phyloP scores from a whole-genome alignment of 2,329 filamentous ascomycete genomes.

The Phialocephala subalpina region DNA sequence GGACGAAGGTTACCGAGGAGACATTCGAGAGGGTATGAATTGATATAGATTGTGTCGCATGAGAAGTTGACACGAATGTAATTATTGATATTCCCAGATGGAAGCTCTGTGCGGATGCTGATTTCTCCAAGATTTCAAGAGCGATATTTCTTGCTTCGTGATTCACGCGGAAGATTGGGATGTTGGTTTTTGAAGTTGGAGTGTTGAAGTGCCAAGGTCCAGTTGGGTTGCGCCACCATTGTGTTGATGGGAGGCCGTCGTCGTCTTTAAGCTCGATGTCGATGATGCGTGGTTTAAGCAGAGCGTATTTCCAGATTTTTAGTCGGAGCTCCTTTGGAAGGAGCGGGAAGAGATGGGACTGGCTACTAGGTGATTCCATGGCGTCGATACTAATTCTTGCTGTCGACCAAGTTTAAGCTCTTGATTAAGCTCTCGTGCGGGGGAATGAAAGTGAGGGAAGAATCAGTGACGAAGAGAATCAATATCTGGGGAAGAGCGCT shows the following conservation, averaged over 20 bases:
- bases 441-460: no score
- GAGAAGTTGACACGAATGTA: no score
- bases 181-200: neutral
- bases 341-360: neutral
- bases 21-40: no score
- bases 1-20: no score
- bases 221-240: neutral
- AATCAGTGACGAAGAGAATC: no score
- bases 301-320: neutral
- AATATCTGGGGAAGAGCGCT: no score
- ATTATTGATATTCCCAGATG: no score
- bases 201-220: neutral
- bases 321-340: neutral
- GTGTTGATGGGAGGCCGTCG: neutral
- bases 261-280: neutral
- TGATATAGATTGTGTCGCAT: no score
- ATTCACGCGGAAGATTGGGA: neutral
- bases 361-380: neutral
- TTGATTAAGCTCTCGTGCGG: no score
- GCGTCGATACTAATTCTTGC: no score
- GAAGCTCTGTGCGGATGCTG: neutral
- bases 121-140: neutral
- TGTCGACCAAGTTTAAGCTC: no score
- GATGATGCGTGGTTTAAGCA: neutral
- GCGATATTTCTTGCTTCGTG: neutral